Evolutionary conservation across 352 stramenopile genomes (phyloP), one percentile per base, ranked within the genome.

Genomic region (Globisporangium paddicum): DNA sequence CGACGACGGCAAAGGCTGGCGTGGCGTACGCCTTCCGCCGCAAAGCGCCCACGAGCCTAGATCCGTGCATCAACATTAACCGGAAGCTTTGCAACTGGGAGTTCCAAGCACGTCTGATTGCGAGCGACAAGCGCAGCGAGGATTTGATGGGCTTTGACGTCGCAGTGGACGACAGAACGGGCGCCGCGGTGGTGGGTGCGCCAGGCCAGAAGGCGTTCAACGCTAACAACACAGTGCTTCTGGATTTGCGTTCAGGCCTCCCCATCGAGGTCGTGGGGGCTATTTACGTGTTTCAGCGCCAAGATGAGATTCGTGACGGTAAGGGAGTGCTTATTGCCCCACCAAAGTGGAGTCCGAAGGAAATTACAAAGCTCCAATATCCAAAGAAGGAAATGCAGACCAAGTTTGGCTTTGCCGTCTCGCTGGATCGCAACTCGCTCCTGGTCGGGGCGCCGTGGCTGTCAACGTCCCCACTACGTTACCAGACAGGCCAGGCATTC

Each of bases 101-200:
- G 58, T 88, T 97, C 58, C 79, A 98, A 62, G 70, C 88, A 55
- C 78, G 89, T 11, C 60, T 98, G 19, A 68, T 90, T 28, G 73
- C 91, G 26, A 96, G 85, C 42, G 94, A 98, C 69, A 97, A 96
- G 66, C 80, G 89, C 41, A 69, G 56, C 7, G 82, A 89, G 8
- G 89, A 96, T 64, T 32, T 72, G 2, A 97, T 98, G 55, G 94
- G 93, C 1, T 86, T 78, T 32, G 86, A 75, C 48, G 87, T 98
- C 13, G 89, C 70, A 18, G 72, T 98, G 0, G 85, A 97, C 41
- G 78, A 97, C 44, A 61, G 66, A 13, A 78, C 76, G 14, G 93
- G 92, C 3, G 67, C 93, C 11, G 90, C 89, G 11, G 73, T 96
- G 7, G 67, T 98, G 34, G 67, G 77, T 13, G 89, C 90, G 23